Percentiles rank a stretch among this genome's conserved stretches.
These are phyloP conservation scores for Heliamphora exappendiculata DNA, from an alignment of 148 eudicot genomes.

Conservation along the genomic window DNA sequence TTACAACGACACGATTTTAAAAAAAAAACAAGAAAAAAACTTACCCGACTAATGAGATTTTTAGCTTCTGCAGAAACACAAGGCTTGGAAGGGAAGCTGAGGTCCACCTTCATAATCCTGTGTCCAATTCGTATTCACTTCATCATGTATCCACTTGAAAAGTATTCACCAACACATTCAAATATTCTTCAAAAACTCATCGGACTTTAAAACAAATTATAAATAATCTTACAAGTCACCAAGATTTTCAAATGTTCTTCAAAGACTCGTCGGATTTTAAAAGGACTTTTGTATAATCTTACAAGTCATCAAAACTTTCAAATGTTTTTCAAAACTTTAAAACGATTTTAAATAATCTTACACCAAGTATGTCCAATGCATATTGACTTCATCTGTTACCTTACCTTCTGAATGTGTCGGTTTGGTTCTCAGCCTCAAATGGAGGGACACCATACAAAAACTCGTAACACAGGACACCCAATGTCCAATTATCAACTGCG, in stretches of 20 bases:
- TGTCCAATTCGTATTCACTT: slow-evolving; percentile 6
- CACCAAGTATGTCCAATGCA: too few species aligned
- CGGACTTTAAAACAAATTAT: background rate
- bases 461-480: slow-evolving; percentile 82
- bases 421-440: slow-evolving; percentile 79
- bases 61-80: slow-evolving; percentile 59
- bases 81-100: slow-evolving; percentile 63
- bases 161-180: too few species aligned
- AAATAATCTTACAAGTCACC: background rate
- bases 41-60: slow-evolving; percentile 65
- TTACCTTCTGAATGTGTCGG: slow-evolving; percentile 71
- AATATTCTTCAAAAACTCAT: background rate
- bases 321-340: too few species aligned
- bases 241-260: too few species aligned
- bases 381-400: too few species aligned
- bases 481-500: slow-evolving; percentile 89
- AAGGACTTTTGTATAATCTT: too few species aligned
- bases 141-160: background rate
- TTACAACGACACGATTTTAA: background rate
- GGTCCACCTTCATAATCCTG: slow-evolving; percentile 73
- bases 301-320: too few species aligned
- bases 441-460: slow-evolving; percentile 85
- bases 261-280: too few species aligned
- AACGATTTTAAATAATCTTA: too few species aligned
- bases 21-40: slow-evolving; percentile 10